phyloP scores from a whole-genome alignment of 306 rosid species.

The Oxytropis ochrocephala region DNA sequence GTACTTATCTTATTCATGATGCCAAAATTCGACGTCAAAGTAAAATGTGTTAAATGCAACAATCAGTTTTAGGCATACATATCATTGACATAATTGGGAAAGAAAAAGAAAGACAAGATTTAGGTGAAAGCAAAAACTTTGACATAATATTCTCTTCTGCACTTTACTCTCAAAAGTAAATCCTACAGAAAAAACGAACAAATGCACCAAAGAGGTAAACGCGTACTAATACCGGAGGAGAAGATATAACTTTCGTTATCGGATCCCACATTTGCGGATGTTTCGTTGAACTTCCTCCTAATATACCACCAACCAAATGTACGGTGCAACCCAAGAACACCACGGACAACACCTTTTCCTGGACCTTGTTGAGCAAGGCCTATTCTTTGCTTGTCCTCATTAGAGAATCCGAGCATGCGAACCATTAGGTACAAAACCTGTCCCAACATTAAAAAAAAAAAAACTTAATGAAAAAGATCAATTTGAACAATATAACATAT shows the following conservation, averaged over 20 bases:
- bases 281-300: constrained; percentile 67
- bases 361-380: too few relatives aligned
- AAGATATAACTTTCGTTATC: constrained; percentile 62
- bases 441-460: constrained; percentile 2
- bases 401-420: constrained; percentile 91
- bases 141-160: too few relatives aligned
- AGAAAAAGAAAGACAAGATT: too few relatives aligned
- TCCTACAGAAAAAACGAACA: too few relatives aligned
- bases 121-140: too few relatives aligned
- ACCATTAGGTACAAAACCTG: constrained; percentile 97
- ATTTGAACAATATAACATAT: not conserved
- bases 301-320: constrained; percentile 89
- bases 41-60: too few relatives aligned
- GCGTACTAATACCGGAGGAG: not conserved
- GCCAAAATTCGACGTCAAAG: too few relatives aligned
- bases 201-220: not conserved
- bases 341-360: too few relatives aligned
- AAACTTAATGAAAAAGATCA: constrained; percentile 15
- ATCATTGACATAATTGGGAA: too few relatives aligned
- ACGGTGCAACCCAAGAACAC: constrained; percentile 89
- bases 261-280: constrained; percentile 41
- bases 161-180: too few relatives aligned
- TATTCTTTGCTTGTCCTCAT: constrained; percentile 86
- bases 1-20: too few relatives aligned
- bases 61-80: too few relatives aligned